phyloP scores from a whole-genome alignment of 108 stramenopile genomes.

The Cyclostephanos tholiformis region DNA sequence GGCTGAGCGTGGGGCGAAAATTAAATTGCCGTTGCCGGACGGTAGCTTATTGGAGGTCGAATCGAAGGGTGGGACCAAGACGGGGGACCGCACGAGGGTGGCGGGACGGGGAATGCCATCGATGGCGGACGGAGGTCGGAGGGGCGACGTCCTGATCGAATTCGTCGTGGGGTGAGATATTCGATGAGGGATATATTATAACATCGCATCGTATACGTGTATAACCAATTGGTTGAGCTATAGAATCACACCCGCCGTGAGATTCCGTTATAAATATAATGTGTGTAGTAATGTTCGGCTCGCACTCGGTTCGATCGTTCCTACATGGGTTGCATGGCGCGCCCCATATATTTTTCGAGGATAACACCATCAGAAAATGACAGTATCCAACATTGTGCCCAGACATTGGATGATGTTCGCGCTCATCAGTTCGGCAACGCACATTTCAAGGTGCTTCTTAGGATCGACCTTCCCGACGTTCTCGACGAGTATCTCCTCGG shows the following conservation, averaged over 20 bases:
- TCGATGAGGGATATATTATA: too few relatives aligned
- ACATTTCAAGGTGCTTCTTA: constrained; percentile 90
- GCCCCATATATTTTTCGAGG: neutral
- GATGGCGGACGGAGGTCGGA: constrained; percentile 47
- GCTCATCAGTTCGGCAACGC: constrained; percentile 94
- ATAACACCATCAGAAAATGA: constrained; percentile 81
- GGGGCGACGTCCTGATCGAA: constrained; percentile 71
- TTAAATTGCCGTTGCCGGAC: constrained; percentile 64
- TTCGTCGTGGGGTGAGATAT: constrained; percentile 38
- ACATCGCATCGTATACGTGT: too few relatives aligned
- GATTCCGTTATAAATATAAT: too few relatives aligned
- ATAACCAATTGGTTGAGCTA: too few relatives aligned
- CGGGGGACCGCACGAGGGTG: constrained; percentile 52
- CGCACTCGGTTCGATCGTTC: too few relatives aligned
- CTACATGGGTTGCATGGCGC: neutral
- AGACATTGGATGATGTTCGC: constrained; percentile 97
- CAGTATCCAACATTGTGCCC: constrained; percentile 98
- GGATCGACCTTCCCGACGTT: constrained; percentile 98
- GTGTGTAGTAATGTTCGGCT: too few relatives aligned
- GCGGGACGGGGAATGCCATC: constrained; percentile 72
- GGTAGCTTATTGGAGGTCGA: constrained; percentile 57
- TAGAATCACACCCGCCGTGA: too few relatives aligned
- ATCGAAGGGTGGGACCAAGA: constrained; percentile 46
- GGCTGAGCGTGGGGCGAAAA: constrained; percentile 47
- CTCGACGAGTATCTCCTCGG: constrained; percentile 82